Evolutionary conservation across 768 basidiomycete genomes (phyloP), one percentile per base, ranked within the genome.

Genomic region (Suillus spraguei): DNA sequence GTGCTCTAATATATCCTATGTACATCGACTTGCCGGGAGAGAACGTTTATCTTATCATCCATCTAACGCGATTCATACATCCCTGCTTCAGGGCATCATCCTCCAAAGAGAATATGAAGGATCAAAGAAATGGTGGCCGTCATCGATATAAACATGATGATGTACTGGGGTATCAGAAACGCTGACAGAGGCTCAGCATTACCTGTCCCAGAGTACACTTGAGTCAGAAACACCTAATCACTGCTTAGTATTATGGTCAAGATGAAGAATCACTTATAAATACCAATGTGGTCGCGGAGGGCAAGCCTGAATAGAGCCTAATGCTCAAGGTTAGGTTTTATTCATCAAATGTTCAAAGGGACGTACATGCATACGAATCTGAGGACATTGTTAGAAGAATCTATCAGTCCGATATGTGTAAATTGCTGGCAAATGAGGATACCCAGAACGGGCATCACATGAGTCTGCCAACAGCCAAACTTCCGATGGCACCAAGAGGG

Each of bases 361-460:
- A 77, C 88, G 70, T 62, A 89, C 88, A 90, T 86, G 83, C 86
- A 87, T 17, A 90, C 83, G 60, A 90, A 88, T 64, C 81, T 79
- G 22, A 91, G 69, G 0, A 90, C 85, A 41, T 84, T 84, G 66
- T 90, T 82, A 0, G 84, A 77, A 60, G 68, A 68, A 5, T 79
- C 67, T 22, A 90, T 82, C 8, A 90, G 49, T 1, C 83, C 83
- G 0, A 65, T 72, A 3, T 69, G 72, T 17, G 81, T 81, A n/a
- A 91, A 72, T 5, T 79, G 82, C 61, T 83, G 72, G 13, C 80
- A 83, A 1, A 92, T 81, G 13, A 85, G 69, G 14, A 89, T 83
- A 0, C 89, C 90, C 4, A 91, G 49, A 0, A 91, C 65, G 0
- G 90, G 89, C 72, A 83, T 79, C 14, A 90, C 35, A 89, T 62